Base-by-base conservation (phyloP, 2,329 filamentous ascomycete genomes). In the Aphanoascus verrucosus region DNA sequence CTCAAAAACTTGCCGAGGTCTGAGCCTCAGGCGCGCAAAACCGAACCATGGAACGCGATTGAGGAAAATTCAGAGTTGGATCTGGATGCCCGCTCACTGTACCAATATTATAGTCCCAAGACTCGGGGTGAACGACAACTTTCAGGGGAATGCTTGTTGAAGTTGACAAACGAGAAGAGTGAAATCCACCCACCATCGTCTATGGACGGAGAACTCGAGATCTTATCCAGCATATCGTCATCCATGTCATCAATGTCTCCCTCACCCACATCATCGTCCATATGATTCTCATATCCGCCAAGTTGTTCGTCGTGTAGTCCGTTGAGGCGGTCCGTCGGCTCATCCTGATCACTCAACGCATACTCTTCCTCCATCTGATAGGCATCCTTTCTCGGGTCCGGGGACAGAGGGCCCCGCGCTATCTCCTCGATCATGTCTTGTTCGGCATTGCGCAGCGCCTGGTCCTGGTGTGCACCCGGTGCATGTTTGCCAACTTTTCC, bases 121-220 rank as follows among this genome's bases (percentile, higher is more conserved):
- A 37, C 35, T 37, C 35, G 12, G 6, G 32, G 35, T 12, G n/a
- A 37, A 48, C 43, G 34, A 41, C 19, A 44, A 52, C n/a, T 45
- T 34, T 23, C 3, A 32, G 42, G 37, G n/a, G 31, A 31, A 46
- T 20, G 42, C 14, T n/a, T 20, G 3, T 31, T 45, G 74, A 46
- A 63, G 58, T n/a, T n/a, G n/a, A n/a, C n/a, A 56, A 43, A 41
- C 8, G 11, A 37, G 34, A 47, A 15, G 15, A 60, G 66, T 66
- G 66, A 65, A 60, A 68, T 64, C 72, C 76, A 93, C 89, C 79
- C 83, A 98, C 91, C 91, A 85, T 97, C 91, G 77, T 94, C 89
- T 71, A 98, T 98, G 63, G 91, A 97, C 67, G 93, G 93, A 64
- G 91, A 97, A 71, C 90, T 97, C 64, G 91, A 97, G 61, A 98